Evolutionary conservation across 2,329 filamentous ascomycete species (phyloP).

Genomic region (Elsinoe ampelina): DNA sequence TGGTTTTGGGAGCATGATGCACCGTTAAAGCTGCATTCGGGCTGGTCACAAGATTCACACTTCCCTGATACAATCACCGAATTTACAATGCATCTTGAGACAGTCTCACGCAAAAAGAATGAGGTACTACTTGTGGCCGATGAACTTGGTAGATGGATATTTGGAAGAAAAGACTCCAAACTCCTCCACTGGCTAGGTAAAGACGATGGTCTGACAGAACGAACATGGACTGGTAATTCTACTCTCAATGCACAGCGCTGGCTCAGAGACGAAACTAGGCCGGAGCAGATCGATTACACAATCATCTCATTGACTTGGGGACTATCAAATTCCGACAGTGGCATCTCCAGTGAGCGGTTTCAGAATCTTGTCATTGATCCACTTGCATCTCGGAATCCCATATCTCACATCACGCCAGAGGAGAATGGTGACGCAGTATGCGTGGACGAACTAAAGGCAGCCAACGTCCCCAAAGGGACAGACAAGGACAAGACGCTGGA

Average conservation of each 20-base stretch:
- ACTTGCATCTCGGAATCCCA: too few species aligned
- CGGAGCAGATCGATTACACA: conserved; percentile 36
- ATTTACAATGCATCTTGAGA: conserved; percentile 41
- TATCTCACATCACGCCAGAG: neutral
- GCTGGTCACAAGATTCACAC: conserved; percentile 18
- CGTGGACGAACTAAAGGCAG: neutral
- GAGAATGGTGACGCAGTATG: neutral
- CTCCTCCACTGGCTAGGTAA: conserved; percentile 8
- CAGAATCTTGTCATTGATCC: too few species aligned
- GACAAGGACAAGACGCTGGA: neutral
- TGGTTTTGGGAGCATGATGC: conserved; percentile 28
- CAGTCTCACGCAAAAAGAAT: conserved; percentile 35
- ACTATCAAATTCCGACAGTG: too few species aligned
- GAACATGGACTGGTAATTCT: conserved; percentile 40
- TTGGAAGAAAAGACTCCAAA: conserved; percentile 22
- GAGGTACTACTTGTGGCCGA: conserved; percentile 39
- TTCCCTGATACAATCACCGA: conserved; percentile 20
- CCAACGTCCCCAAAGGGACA: neutral
- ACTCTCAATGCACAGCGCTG: conserved; percentile 26
- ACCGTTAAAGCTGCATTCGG: conserved; percentile 20
- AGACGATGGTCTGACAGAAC: conserved; percentile 27
- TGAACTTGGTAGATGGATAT: conserved; percentile 30
- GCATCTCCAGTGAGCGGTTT: too few species aligned
- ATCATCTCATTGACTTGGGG: conserved; percentile 33
- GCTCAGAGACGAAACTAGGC: conserved; percentile 35